These are phyloP conservation scores for Trichophyton benhamiae DNA, from an alignment of 2,329 filamentous ascomycete genomes.

Conservation along the genomic window DNA sequence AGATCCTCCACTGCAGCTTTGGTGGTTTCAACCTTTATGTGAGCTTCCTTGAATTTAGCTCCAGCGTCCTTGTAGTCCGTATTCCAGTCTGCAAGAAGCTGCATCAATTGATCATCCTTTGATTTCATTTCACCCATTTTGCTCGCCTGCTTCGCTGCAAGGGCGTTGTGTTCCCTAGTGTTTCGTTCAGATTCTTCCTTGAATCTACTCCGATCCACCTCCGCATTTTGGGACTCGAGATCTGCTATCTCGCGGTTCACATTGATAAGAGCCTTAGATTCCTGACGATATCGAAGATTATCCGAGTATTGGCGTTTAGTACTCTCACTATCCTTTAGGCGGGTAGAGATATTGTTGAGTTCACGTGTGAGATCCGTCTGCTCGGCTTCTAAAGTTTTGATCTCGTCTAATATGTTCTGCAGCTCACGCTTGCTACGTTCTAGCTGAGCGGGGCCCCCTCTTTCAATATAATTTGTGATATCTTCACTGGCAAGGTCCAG, in stretches of 20 bases:
- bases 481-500: constrained; percentile 63
- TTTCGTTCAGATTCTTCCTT: constrained; percentile 55
- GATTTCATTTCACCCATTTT: constrained; percentile 68
- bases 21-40: constrained; percentile 82
- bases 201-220: constrained; percentile 67
- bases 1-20: constrained; percentile 89
- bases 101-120: constrained; percentile 67
- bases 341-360: constrained; percentile 65
- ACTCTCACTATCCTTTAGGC: constrained; percentile 65
- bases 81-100: constrained; percentile 67
- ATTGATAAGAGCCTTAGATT: constrained; percentile 53
- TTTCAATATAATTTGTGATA: constrained; percentile 66
- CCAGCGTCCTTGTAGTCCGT: constrained; percentile 77
- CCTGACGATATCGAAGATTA: constrained; percentile 75
- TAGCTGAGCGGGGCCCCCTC: constrained; percentile 61
- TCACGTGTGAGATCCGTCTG: constrained; percentile 54
- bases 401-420: constrained; percentile 51
- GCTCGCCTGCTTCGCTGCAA: constrained; percentile 60
- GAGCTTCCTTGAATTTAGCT: constrained; percentile 67
- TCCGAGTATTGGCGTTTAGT: constrained; percentile 79
- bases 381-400: constrained; percentile 54
- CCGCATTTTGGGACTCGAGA: constrained; percentile 66
- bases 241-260: constrained; percentile 59
- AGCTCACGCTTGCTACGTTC: constrained; percentile 58
- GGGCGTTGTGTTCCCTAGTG: constrained; percentile 54